Conservation (phyloP, 2,329 filamentous ascomycete species). For the Monosporascus sp. region DNA sequence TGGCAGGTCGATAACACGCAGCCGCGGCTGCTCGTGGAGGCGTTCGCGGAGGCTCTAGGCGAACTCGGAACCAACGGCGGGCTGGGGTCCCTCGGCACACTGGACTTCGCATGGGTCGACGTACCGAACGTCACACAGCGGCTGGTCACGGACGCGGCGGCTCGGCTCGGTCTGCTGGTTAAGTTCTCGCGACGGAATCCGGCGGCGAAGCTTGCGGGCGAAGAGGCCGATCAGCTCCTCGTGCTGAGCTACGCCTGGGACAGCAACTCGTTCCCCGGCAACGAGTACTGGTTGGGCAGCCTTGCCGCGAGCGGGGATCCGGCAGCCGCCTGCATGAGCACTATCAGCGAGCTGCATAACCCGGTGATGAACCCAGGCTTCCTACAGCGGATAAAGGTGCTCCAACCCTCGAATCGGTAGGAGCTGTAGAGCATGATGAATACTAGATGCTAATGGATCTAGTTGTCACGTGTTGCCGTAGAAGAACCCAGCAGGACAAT, state of each 20-base stretch:
- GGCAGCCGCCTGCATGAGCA: constrained; percentile 28
- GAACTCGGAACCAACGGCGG: constrained; percentile 1
- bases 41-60: constrained; percentile 12
- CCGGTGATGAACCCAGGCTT: constrained; percentile 23
- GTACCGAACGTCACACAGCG: not conserved
- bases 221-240: constrained; percentile 16
- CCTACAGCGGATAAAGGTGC: constrained; percentile 17
- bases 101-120: constrained; percentile 21
- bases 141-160: not conserved
- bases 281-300: constrained; percentile 24
- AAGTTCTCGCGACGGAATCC: constrained; percentile 20
- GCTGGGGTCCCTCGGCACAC: constrained; percentile 13
- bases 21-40: constrained; percentile 12
- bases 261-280: constrained; percentile 26
- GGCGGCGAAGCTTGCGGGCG: constrained; percentile 15
- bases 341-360: constrained; percentile 28
- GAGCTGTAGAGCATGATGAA: fast-evolving
- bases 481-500: too few species aligned
- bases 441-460: too few species aligned
- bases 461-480: too few species aligned
- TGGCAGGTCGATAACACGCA: constrained; percentile 13
- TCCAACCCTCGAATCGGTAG: not conserved
- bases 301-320: constrained; percentile 23
- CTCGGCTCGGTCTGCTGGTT: constrained; percentile 8
- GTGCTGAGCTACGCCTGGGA: constrained; percentile 29